phyloP scores from a whole-genome alignment of 2,329 filamentous ascomycete species.

The Pseudocercospora macadamiae region DNA sequence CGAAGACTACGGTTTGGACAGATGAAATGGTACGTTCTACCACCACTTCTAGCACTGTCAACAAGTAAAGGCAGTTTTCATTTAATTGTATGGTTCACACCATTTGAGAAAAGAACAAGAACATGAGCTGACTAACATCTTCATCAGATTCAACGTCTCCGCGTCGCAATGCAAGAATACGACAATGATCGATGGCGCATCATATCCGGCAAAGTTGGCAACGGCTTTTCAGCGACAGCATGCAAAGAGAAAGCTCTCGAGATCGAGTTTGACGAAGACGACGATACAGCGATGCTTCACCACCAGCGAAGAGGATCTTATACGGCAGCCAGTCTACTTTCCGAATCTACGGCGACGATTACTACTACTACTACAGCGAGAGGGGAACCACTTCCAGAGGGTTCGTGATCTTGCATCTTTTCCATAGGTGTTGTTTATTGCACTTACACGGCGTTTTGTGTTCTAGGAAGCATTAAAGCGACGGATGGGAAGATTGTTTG shows the following conservation, averaged over 20 bases:
- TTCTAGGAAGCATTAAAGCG: slow-evolving; percentile 1
- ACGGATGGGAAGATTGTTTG: slow-evolving; percentile 3
- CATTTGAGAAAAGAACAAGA: neutral
- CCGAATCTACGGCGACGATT: slow-evolving; percentile 13
- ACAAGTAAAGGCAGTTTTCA: neutral
- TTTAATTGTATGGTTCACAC: neutral
- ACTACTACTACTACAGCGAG: slow-evolving; percentile 17
- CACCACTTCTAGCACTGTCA: neutral
- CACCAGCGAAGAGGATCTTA: slow-evolving; percentile 10
- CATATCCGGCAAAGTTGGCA: slow-evolving; percentile 86
- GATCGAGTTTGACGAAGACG: slow-evolving; percentile 42
- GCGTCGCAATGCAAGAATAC: slow-evolving; percentile 77
- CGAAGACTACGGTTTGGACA: slow-evolving; percentile 90
- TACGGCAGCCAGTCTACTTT: slow-evolving; percentile 13
- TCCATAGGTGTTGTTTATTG: neutral
- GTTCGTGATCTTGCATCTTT: neutral
- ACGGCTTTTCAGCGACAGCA: slow-evolving; percentile 82
- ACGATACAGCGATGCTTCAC: slow-evolving; percentile 3
- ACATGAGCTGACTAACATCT: slow-evolving; percentile 1
- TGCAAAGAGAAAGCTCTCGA: slow-evolving; percentile 80
- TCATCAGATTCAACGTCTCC: slow-evolving; percentile 70
- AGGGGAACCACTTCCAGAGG: slow-evolving; percentile 1
- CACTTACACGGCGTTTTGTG: slow-evolving; percentile 9
- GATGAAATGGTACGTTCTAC: slow-evolving; percentile 73
- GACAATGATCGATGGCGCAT: slow-evolving; percentile 93